These are phyloP conservation scores for Phialophora chinensis DNA, from an alignment of 2,329 filamentous ascomycete species.

Conservation along the genomic window DNA sequence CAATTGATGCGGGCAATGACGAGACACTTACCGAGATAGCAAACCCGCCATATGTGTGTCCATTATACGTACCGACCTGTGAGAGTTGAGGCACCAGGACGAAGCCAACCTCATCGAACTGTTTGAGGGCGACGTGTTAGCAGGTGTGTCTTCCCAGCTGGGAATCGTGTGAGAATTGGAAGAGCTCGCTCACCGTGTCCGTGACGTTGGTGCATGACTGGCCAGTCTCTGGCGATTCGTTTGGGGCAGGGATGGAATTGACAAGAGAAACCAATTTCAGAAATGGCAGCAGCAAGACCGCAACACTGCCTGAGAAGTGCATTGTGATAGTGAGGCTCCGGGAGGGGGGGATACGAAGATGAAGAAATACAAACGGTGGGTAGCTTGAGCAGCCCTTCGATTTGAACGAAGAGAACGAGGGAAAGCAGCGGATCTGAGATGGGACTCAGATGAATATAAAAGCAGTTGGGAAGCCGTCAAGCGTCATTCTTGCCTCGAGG, in stretches of 20 bases:
- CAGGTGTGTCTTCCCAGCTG: neutral
- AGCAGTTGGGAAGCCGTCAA: neutral
- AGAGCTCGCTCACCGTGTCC: constrained; percentile 2
- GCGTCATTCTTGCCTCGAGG: no score
- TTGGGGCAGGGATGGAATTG: neutral
- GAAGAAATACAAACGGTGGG: neutral
- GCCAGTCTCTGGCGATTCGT: neutral
- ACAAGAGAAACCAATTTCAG: neutral
- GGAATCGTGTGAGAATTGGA: neutral
- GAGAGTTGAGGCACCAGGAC: neutral
- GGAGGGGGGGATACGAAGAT: neutral
- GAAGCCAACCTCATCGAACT: constrained; percentile 14
- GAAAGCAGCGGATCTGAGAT: neutral
- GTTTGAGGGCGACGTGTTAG: neutral
- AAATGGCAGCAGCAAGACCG: constrained; percentile 1
- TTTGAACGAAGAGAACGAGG: neutral
- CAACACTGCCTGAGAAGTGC: neutral
- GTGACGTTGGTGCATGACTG: neutral
- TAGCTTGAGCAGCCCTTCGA: neutral
- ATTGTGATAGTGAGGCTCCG: neutral
- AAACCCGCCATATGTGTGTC: constrained; percentile 8
- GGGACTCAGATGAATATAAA: neutral
- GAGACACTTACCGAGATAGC: neutral
- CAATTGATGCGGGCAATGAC: neutral
- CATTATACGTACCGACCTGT: constrained; percentile 7